Conservation (phyloP, 345 rosid genomes). For the Linum tenue region DNA sequence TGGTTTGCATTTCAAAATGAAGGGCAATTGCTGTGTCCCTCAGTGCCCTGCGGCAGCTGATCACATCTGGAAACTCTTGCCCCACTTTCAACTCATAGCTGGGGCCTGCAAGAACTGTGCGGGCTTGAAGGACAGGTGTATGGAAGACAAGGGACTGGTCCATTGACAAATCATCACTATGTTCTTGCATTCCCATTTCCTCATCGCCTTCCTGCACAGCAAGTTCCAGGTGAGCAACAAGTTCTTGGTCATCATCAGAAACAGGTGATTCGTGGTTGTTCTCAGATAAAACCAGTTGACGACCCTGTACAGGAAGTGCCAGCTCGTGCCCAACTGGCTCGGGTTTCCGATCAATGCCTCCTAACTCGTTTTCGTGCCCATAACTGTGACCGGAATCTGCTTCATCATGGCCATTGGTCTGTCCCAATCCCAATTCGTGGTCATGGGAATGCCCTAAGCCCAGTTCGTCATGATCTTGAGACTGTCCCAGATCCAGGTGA, state of each 20-base stretch:
- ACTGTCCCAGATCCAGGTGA: slow-evolving; percentile 53
- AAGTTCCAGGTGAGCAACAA: slow-evolving; percentile 48
- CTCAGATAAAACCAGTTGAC: slow-evolving; percentile 43
- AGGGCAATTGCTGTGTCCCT: slow-evolving; percentile 94
- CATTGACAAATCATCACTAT: slow-evolving; percentile 27
- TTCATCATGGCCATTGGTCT: slow-evolving; percentile 41
- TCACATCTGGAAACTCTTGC: slow-evolving; percentile 96
- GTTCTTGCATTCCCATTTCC: slow-evolving; percentile 40
- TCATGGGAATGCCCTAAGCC: slow-evolving; percentile 53
- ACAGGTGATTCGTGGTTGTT: slow-evolving; percentile 43
- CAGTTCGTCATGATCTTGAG: slow-evolving; percentile 42
- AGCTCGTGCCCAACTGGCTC: slow-evolving; percentile 42
- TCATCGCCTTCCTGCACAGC: slow-evolving; percentile 41
- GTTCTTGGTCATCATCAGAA: slow-evolving; percentile 52
- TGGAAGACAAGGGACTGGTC: slow-evolving; percentile 32
- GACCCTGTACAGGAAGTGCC: slow-evolving; percentile 26
- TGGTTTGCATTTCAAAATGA: slow-evolving; percentile 95
- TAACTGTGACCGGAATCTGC: slow-evolving; percentile 44
- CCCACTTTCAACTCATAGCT: slow-evolving; percentile 67
- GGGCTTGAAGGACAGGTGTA: slow-evolving; percentile 57
- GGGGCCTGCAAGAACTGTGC: slow-evolving; percentile 40
- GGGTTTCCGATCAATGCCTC: slow-evolving; percentile 40
- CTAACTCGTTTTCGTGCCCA: slow-evolving; percentile 43
- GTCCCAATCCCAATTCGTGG: slow-evolving; percentile 49
- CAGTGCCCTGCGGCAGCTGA: slow-evolving; percentile 89